Conservation (phyloP, 768 basidiomycete species). For the Kondoa subrosea region DNA sequence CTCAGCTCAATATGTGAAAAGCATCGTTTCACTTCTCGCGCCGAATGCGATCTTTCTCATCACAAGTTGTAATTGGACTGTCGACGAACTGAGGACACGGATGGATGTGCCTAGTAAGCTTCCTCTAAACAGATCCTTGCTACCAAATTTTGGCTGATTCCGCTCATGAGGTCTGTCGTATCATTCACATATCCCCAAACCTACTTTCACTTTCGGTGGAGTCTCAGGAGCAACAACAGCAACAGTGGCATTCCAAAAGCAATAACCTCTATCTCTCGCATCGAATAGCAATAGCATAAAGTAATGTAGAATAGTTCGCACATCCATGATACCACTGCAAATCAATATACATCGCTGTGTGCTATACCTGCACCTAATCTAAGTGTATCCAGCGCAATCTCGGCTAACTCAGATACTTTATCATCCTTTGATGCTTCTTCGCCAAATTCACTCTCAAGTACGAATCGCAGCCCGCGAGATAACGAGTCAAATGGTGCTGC, state of each 20-base stretch:
- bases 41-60: conserved; percentile 13
- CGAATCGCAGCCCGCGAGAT: conserved; percentile 13
- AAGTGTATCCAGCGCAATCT: conserved; percentile 8
- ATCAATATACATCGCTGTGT: neutral
- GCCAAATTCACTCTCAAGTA: conserved; percentile 10
- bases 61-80: conserved; percentile 20
- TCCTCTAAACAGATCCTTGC: neutral
- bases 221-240: conserved; percentile 10
- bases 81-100: conserved; percentile 14
- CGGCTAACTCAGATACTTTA: conserved; percentile 5
- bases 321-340: neutral
- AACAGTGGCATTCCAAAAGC: conserved; percentile 12
- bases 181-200: conserved; percentile 9
- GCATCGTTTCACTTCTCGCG: conserved; percentile 4
- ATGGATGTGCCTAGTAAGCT: conserved; percentile 1
- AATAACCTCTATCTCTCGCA: neutral
- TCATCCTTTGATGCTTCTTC: conserved; percentile 10
- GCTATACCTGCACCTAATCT: neutral
- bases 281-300: neutral
- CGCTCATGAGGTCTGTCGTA: conserved; percentile 5
- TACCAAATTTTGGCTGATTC: neutral
- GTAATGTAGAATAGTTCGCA: neutral
- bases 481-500: neutral
- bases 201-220: conserved; percentile 14
- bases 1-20: conserved; percentile 4